A percentile compares a stretch with the other conserved stretches of the same genome.
Conservation (phyloP, 2,329 filamentous ascomycete genomes). For the Colletotrichum limetticola region DNA sequence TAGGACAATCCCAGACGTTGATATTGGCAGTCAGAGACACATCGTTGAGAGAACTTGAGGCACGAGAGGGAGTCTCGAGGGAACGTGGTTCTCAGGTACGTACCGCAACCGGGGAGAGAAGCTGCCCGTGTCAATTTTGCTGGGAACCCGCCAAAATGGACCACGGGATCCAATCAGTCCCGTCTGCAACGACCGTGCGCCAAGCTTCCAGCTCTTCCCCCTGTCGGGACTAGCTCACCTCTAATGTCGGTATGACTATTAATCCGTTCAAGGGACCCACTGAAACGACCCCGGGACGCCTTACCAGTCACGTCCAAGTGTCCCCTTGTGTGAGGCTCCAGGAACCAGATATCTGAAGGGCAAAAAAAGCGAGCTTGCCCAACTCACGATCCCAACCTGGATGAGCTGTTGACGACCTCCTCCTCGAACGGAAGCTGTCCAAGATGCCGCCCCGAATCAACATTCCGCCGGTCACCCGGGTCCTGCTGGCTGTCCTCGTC, state of each 20-base stretch:
- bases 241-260: background rate
- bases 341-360: slow-evolving; percentile 18
- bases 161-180: slow-evolving; percentile 20
- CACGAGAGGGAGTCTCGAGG: slow-evolving; percentile 6
- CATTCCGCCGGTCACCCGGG: slow-evolving; percentile 90
- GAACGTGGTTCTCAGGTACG: slow-evolving; percentile 8
- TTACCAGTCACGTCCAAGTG: slow-evolving; percentile 27
- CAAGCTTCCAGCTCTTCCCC: slow-evolving; percentile 16
- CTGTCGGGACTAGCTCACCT: background rate
- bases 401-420: slow-evolving; percentile 31
- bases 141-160: slow-evolving; percentile 23
- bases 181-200: slow-evolving; percentile 20
- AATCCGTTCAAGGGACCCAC: background rate
- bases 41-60: background rate
- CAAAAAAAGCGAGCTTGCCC: slow-evolving; percentile 21
- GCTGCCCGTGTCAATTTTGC: slow-evolving; percentile 27
- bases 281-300: slow-evolving; percentile 26
- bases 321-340: slow-evolving; percentile 21
- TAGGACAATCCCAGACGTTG: background rate
- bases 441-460: slow-evolving; percentile 86
- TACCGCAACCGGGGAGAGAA: slow-evolving; percentile 2
- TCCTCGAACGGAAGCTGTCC: slow-evolving; percentile 35
- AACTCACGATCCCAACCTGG: slow-evolving; percentile 25
- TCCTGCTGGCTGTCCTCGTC: slow-evolving; percentile 78
- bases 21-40: background rate